Conservation (phyloP, 2,329 filamentous ascomycete genomes). For the Neopestalotiopsis rosae region DNA sequence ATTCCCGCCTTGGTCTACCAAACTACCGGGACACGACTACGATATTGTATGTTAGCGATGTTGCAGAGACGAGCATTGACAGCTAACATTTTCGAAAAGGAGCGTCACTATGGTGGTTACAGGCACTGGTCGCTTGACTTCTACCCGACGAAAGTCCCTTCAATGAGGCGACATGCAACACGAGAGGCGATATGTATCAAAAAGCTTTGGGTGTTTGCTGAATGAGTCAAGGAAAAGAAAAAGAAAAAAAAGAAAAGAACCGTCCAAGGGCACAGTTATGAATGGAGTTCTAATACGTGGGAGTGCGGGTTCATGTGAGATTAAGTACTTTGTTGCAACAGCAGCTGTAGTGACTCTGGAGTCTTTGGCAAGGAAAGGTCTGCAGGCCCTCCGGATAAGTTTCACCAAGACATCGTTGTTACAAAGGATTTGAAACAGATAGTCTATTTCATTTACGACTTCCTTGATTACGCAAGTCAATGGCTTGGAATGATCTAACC, state of each 20-base stretch:
- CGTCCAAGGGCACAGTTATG: neutral
- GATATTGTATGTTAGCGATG: too few relatives aligned
- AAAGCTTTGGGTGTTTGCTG: too few relatives aligned
- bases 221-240: too few relatives aligned
- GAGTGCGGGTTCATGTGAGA: neutral
- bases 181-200: neutral
- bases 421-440: neutral
- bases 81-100: too few relatives aligned
- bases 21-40: too few relatives aligned
- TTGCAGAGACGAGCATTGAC: too few relatives aligned
- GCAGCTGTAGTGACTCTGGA: neutral
- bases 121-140: too few relatives aligned
- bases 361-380: neutral
- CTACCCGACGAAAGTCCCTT: neutral
- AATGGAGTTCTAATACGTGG: neutral
- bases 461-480: slow-evolving; percentile 7
- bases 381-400: neutral
- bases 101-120: too few relatives aligned
- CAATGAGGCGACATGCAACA: neutral
- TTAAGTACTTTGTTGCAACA: neutral
- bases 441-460: neutral
- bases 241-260: neutral
- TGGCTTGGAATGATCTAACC: neutral
- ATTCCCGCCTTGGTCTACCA: too few relatives aligned
- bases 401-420: neutral